Evolutionary conservation across 495 filamentous ascomycete species (phyloP).

Genomic region (Entonaema liquescens): DNA sequence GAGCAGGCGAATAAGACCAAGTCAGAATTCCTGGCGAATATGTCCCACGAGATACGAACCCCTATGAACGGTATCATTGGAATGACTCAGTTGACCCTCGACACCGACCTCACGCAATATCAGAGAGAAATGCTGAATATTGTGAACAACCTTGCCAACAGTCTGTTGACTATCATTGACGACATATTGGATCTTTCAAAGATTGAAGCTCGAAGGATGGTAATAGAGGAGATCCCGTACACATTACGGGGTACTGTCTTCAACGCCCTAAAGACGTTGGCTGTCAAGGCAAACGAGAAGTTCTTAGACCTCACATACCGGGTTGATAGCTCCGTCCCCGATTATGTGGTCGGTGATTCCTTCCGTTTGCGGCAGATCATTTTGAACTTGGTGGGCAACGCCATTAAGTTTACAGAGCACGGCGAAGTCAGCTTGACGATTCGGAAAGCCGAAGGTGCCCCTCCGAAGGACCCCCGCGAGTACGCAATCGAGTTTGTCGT

Average conservation of each 20-base stretch:
- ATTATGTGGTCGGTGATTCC: slow-evolving; percentile 96
- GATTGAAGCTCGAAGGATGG: slow-evolving; percentile 99
- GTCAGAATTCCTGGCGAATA: slow-evolving; percentile 98
- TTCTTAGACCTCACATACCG: slow-evolving; percentile 93
- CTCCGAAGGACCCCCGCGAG: slow-evolving; percentile 69
- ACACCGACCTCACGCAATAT: slow-evolving; percentile 93
- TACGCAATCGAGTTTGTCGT: slow-evolving; percentile 98
- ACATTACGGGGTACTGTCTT: slow-evolving; percentile 95
- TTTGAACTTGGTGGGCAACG: slow-evolving; percentile 80
- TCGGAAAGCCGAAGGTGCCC: slow-evolving; percentile 72
- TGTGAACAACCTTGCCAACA: slow-evolving; percentile 96
- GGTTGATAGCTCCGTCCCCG: slow-evolving; percentile 92
- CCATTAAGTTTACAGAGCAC: slow-evolving; percentile 97
- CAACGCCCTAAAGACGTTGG: slow-evolving; percentile 95
- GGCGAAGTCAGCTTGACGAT: slow-evolving; percentile 97
- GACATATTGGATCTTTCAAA: slow-evolving; percentile 99
- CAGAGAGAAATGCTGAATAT: slow-evolving; percentile 99
- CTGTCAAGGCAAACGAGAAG: slow-evolving; percentile 97
- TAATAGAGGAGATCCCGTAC: slow-evolving; percentile 97
- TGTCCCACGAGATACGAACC: slow-evolving; percentile 98
- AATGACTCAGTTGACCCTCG: slow-evolving; percentile 96
- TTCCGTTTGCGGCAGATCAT: slow-evolving; percentile 97
- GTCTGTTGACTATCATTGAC: slow-evolving; percentile 97
- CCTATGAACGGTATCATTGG: slow-evolving; percentile 90
- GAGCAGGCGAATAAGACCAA: slow-evolving; percentile 98